Percentiles rank a stretch among this genome's conserved stretches.
Conservation (phyloP, 169 alveolate species). For the Babesia bovis region DNA sequence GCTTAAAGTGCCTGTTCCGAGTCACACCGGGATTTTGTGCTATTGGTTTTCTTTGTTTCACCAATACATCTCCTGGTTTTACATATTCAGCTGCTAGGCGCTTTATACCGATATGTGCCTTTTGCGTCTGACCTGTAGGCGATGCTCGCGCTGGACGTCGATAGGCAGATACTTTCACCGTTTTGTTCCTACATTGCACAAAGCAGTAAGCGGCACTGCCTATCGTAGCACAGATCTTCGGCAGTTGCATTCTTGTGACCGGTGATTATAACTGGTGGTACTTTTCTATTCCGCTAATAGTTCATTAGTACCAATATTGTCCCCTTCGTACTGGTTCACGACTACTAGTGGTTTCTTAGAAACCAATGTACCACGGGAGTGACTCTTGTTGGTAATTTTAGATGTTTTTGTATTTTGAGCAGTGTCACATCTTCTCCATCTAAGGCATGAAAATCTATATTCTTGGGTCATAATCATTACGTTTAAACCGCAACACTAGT, state of each 20-base stretch:
- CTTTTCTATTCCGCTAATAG: too few species aligned
- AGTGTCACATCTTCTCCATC: too few species aligned
- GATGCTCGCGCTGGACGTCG: slow-evolving; percentile 81
- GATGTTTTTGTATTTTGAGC: too few species aligned
- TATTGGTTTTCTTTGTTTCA: slow-evolving; percentile 75
- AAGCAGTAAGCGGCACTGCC: neutral
- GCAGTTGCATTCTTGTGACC: neutral
- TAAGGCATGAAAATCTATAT: too few species aligned
- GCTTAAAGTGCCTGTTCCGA: slow-evolving; percentile 78
- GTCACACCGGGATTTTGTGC: slow-evolving; percentile 75
- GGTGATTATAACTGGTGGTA: too few species aligned
- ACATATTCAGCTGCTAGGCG: slow-evolving; percentile 85
- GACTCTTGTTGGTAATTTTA: too few species aligned
- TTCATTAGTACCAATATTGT: too few species aligned
- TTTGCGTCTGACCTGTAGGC: slow-evolving; percentile 83
- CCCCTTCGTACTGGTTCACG: slow-evolving; percentile 9
- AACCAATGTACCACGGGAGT: too few species aligned
- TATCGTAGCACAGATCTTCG: neutral
- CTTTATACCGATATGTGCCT: slow-evolving; percentile 83
- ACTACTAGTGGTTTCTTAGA: slow-evolving; percentile 40
- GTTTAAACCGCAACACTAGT: too few species aligned
- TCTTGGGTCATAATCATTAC: too few species aligned
- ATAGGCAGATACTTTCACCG: slow-evolving; percentile 83
- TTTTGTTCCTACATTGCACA: slow-evolving; percentile 70
- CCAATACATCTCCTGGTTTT: slow-evolving; percentile 74